Percentiles rank a stretch among this genome's conserved stretches.
Conservation (phyloP, 1,139 yeast species). For the Saccharomycopsis crataegensis region DNA sequence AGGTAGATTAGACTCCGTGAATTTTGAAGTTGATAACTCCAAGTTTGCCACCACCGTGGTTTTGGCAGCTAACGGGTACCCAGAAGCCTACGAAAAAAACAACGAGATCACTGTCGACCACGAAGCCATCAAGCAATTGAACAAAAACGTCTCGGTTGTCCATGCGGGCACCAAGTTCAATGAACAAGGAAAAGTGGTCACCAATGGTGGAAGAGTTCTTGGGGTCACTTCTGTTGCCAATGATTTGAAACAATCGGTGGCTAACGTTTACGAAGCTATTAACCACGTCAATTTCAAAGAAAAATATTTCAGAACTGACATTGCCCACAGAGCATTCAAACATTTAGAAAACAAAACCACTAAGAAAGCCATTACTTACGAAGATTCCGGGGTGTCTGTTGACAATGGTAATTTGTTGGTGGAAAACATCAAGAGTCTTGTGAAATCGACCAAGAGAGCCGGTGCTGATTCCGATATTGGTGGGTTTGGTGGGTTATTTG, state of each 20-base stretch:
- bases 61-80: slow-evolving; percentile 96
- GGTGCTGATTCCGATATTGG: slow-evolving; percentile 99
- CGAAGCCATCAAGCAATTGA: slow-evolving; percentile 34
- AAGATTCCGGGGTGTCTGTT: slow-evolving; percentile 94
- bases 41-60: slow-evolving; percentile 86
- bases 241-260: slow-evolving; percentile 72
- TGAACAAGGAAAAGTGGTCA: slow-evolving; percentile 47
- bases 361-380: slow-evolving; percentile 56
- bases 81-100: slow-evolving; percentile 79
- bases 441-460: slow-evolving; percentile 88
- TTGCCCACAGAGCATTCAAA: slow-evolving; percentile 89
- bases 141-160: slow-evolving; percentile 62
- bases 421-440: slow-evolving; percentile 82
- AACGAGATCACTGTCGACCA: slow-evolving; percentile 60
- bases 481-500: slow-evolving; percentile 97
- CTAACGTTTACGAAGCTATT: slow-evolving; percentile 80
- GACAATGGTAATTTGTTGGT: slow-evolving; percentile 90
- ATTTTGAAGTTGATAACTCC: slow-evolving; percentile 51
- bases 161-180: slow-evolving; percentile 82
- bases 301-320: slow-evolving; percentile 83
- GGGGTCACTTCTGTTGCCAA: slow-evolving; percentile 85
- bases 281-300: slow-evolving; percentile 62
- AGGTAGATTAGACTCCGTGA: slow-evolving; percentile 83
- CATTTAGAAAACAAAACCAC: slow-evolving; percentile 11
- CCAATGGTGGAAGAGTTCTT: slow-evolving; percentile 95